phyloP scores from a whole-genome alignment of 2,329 filamentous ascomycete species.

The Penicillium sclerotiorum region DNA sequence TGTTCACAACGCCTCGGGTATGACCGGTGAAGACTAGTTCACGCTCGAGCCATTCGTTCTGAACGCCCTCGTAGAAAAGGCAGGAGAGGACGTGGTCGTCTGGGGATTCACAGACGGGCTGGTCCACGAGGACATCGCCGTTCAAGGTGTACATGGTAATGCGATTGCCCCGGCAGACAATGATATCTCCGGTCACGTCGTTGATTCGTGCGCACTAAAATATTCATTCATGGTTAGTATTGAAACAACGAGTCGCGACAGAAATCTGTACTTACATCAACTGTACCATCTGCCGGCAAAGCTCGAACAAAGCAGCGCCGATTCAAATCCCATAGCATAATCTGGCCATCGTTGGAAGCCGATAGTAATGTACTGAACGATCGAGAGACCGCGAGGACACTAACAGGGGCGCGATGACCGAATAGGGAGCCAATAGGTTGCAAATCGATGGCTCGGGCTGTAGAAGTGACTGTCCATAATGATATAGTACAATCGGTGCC shows the following conservation, averaged over 20 bases:
- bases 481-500: slow-evolving; percentile 91
- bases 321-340: slow-evolving; percentile 94
- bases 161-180: slow-evolving; percentile 76
- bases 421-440: slow-evolving; percentile 79
- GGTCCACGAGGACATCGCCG: slow-evolving; percentile 77
- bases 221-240: slow-evolving; percentile 23
- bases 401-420: slow-evolving; percentile 84
- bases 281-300: slow-evolving; percentile 60
- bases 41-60: slow-evolving; percentile 88
- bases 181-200: slow-evolving; percentile 85
- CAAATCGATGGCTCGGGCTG: slow-evolving; percentile 73
- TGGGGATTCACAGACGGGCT: slow-evolving; percentile 71
- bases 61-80: slow-evolving; percentile 88
- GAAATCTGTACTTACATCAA: slow-evolving; percentile 41
- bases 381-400: slow-evolving; percentile 78
- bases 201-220: slow-evolving; percentile 81
- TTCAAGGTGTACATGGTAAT: slow-evolving; percentile 85
- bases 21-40: slow-evolving; percentile 90
- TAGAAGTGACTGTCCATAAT: slow-evolving; percentile 72
- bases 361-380: slow-evolving; percentile 88
- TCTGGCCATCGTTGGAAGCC: slow-evolving; percentile 76
- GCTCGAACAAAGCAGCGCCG: slow-evolving; percentile 81
- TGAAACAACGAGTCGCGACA: not conserved
- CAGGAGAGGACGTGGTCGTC: slow-evolving; percentile 81
- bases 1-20: slow-evolving; percentile 77